Base-by-base conservation (phyloP, 805 yeast species). In the Schwanniomyces polymorphus region DNA sequence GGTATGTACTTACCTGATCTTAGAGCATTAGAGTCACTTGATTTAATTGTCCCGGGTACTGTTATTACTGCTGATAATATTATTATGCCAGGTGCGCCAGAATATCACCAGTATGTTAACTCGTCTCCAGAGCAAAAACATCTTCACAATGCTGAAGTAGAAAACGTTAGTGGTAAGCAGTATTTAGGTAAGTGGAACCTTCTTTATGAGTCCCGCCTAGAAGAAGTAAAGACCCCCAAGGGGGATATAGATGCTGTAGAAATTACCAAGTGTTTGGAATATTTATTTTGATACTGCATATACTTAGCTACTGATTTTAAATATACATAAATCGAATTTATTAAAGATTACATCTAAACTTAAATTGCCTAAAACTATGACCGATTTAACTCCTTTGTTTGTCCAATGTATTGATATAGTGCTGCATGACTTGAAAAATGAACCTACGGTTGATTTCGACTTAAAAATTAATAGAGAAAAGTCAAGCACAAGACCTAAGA, bases 351-450 rank as follows among this genome's bases (percentile, higher is more conserved):
- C 4, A 28, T 28, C 33, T n/a, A 14, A 7, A 25, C 5, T n/a
- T 27, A 27, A 17, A 5, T 12, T 29, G 33, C 33, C 3, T 26
- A 5, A 21, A 2, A 39, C 7, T 27, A 78, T 78, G 81, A 57
- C 79, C 8, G 81, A 79, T 51, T 62, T 73, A 45, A 79, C 82
- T 3, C 78, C 79, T 2, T 58, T 76, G 33, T 79, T 79, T 59
- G 56, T 57, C 27, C 75, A 76, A 51, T 78, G 82, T 53, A 77
- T 75, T 4, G 48, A 60, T 3, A 77, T 79, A n/a, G 63, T 79
- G 44, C 56, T 69, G 52, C 50, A 66, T 45, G 71, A 77, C 54
- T 41, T 64, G 38, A 48, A 53, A 3, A 43, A 45, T 33, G 16
- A 47, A n/a, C 29, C 44, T 7, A 18, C 39, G 12, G 27, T 44